Evolutionary conservation across 331 rosid species (phyloP).

Genomic region (Rhamnella rubrinervis): DNA sequence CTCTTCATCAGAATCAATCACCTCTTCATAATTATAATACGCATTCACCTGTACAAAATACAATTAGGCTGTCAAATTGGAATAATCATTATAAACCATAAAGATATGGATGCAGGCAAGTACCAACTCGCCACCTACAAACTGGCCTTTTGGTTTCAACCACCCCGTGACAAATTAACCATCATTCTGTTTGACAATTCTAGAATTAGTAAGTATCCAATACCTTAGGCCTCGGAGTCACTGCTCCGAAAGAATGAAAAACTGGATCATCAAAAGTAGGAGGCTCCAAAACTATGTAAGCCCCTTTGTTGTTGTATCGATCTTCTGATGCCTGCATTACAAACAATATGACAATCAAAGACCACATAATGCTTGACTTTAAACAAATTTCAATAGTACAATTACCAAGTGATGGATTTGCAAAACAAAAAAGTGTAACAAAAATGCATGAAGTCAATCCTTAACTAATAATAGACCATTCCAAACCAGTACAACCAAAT

Average conservation of each 20-base stretch:
- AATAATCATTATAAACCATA: neutral
- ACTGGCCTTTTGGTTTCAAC: too few species aligned
- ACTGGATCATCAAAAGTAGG: slow-evolving; percentile 72
- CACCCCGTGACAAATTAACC: neutral
- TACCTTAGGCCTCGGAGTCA: slow-evolving; percentile 85
- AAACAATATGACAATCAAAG: neutral
- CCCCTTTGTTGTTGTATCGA: slow-evolving; percentile 78
- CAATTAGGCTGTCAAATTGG: neutral
- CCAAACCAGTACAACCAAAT: too few species aligned
- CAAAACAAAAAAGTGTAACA: neutral
- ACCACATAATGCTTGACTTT: too few species aligned
- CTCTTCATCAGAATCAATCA: slow-evolving; percentile 82
- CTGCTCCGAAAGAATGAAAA: slow-evolving; percentile 69
- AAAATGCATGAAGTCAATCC: too few species aligned
- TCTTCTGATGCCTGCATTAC: slow-evolving; percentile 57
- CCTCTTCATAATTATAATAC: slow-evolving; percentile 66
- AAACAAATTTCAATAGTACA: neutral
- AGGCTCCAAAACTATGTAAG: slow-evolving; percentile 71
- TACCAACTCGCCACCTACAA: too few species aligned
- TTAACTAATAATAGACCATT: too few species aligned
- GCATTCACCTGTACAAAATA: slow-evolving; percentile 48
- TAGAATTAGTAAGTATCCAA: neutral
- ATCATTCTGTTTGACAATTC: neutral
- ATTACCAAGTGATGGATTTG: neutral
- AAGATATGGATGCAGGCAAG: too few species aligned